Base-by-base conservation (phyloP, 345 rosid genomes). In the Aquilaria yunnanensis region DNA sequence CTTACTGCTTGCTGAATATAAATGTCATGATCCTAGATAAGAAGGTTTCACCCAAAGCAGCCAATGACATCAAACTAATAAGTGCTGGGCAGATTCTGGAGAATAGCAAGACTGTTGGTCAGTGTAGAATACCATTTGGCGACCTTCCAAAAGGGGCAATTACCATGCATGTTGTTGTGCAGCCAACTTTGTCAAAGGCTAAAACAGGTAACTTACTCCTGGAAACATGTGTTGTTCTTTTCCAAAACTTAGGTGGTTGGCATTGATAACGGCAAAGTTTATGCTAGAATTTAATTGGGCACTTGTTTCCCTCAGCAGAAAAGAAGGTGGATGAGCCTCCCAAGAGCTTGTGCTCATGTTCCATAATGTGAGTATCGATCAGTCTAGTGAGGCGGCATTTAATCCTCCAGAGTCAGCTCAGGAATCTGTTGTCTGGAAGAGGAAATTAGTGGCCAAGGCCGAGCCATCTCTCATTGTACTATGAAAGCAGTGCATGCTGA, bases 151-250 rank as follows among this genome's bases (percentile, higher is more conserved):
- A 74, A 52, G 87, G 80, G 14, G 83, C 81, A 61, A 88, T 90
- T 57, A 90, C 90, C 65, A 94, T 94, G 99, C 99, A 94, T 64
- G 97, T 94, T 62, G 96, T 90, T 6, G 96, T 88, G 73, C 97
- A 90, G 77, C 92, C 85, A 54, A 75, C 96, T 65, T 57, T 81
- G 58, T 70, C 84, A 1, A 90, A 90, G 76, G 71, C 88, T 29
- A 94, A 88, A 78, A 69, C 97, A 77, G 96, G 92, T 88, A 79
- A 16, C 48, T 69, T 16, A 2, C 41, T 65, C 56, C 33, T 23
- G 31, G 43, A 37, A 37, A 37, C 5, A 5, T 5, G 43, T 3
- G 6, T 37, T 3, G 43, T 5, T 37, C 43, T 37, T 37, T 23
- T 9, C 43, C 43, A 37, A 37, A 37, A 37, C 43, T 37, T 9